Evolutionary conservation across 2,329 filamentous ascomycete species (phyloP).

Genomic region (Penicillium olsonii): DNA sequence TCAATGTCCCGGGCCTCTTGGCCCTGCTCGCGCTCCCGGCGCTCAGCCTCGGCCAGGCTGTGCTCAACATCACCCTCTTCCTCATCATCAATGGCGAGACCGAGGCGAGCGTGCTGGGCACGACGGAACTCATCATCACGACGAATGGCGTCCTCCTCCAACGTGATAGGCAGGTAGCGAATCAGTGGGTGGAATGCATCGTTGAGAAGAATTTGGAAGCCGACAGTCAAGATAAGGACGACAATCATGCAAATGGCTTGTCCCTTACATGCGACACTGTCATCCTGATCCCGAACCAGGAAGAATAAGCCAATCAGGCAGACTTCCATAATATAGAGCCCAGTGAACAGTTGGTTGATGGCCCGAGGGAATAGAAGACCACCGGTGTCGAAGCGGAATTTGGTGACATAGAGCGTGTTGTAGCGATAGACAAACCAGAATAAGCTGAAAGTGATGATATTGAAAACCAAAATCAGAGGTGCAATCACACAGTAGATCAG

Average conservation of each 20-base stretch:
- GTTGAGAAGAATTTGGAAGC: conserved; percentile 82
- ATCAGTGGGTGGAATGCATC: conserved; percentile 81
- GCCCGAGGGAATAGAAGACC: conserved; percentile 88
- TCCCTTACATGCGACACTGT: conserved; percentile 62
- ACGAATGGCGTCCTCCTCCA: conserved; percentile 92
- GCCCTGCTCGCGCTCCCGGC: conserved; percentile 40
- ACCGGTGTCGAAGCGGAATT: conserved; percentile 86
- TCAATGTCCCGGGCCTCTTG: conserved; percentile 52
- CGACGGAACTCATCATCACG: conserved; percentile 86
- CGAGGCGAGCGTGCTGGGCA: conserved; percentile 71
- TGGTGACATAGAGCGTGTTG: conserved; percentile 91
- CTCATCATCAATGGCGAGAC: conserved; percentile 57
- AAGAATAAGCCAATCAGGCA: conserved; percentile 90
- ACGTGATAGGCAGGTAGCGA: conserved; percentile 86
- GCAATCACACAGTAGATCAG: conserved; percentile 87
- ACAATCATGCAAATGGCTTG: conserved; percentile 88
- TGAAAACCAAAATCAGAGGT: conserved; percentile 88
- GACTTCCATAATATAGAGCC: conserved; percentile 91
- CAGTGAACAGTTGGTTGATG: conserved; percentile 93
- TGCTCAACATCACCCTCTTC: conserved; percentile 55
- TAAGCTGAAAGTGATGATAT: conserved; percentile 84
- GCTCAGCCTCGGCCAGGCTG: conserved; percentile 49
- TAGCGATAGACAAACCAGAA: conserved; percentile 97
- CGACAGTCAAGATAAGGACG: conserved; percentile 65
- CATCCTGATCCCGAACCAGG: conserved; percentile 62